Base-by-base conservation (phyloP, 2,329 filamentous ascomycete species). In the Fusarium tricinctum region DNA sequence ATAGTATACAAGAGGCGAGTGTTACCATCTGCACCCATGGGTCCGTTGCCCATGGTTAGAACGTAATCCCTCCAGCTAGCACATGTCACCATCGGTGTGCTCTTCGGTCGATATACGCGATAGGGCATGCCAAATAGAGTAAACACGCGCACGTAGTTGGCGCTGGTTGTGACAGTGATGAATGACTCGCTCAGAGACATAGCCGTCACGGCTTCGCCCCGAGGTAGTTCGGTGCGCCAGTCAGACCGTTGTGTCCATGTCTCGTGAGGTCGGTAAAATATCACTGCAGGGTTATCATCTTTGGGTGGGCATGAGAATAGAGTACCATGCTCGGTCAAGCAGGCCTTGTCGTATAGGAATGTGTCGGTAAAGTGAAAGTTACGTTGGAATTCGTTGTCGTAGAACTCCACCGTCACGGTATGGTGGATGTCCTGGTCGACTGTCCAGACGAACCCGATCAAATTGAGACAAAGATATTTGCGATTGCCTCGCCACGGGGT, bases 291-390 rank as follows among this genome's bases (percentile, higher is more conserved):
- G 12, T 78, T 72, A 59, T 89, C 88, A 32, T 88, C 86, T 10
- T 84, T 85, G 2, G 93, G 89, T 22, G 90, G 92, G 63, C 92
- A 95, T 1, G 94, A 92, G 76, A 97, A 97, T 1, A 97, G 85
- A 1, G 93, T 86, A 17, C 96, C 95, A 57, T 92, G 90, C 59
- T 97, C 92, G 72, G 92, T 90, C 58, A 99, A 84, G 74, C 95
- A 98, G 20, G 96, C 95, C 79, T 97, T 97, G 81, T 99, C 96
- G 79, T 98, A 98, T 6, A 94, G 85, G 76, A 94, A 97, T 1
- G 94, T 95, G 77, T 99, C 96, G 14, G 94, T 98, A 78, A 99
- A 98, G 81, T 98, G 96, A 74, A 97, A 97, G 78, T 98, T 94
- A 47, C 95, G 88, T 77, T 97, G 92, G 61, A 92, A 90, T 71